phyloP scores from a whole-genome alignment of 2,329 filamentous ascomycete genomes.

The Arthroderma sp. region DNA sequence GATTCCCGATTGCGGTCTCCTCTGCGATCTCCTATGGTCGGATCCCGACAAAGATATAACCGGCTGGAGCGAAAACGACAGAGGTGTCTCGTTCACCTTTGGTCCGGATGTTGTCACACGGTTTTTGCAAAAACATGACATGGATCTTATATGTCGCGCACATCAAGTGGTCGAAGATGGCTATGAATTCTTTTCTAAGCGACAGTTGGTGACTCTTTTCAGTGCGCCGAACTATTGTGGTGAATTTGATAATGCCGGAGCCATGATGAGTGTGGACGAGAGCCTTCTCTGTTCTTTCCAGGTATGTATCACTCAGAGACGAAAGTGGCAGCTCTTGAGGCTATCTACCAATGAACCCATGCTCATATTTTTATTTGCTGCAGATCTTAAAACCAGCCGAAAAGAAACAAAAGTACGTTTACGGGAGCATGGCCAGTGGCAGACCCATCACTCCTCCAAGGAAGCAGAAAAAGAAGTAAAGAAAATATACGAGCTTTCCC shows the following conservation, averaged over 20 bases:
- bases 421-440: constrained; percentile 57
- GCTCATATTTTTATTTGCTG: constrained; percentile 7
- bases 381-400: constrained; percentile 98
- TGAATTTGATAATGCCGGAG: constrained; percentile 97
- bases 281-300: constrained; percentile 98
- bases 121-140: constrained; percentile 98
- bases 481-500: constrained; percentile 57
- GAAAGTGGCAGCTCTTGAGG: too few relatives aligned
- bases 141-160: constrained; percentile 97
- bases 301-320: constrained; percentile 39
- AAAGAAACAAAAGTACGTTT: constrained; percentile 99
- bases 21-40: constrained; percentile 96
- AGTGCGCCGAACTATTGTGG: constrained; percentile 98
- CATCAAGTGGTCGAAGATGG: constrained; percentile 98
- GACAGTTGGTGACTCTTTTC: constrained; percentile 93
- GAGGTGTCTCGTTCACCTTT: constrained; percentile 97
- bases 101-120: constrained; percentile 93
- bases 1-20: constrained; percentile 95
- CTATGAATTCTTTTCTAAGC: constrained; percentile 99
- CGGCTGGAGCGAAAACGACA: constrained; percentile 97
- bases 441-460: constrained; percentile 57
- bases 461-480: constrained; percentile 57
- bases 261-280: constrained; percentile 99
- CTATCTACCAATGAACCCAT: not conserved
- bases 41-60: constrained; percentile 99